Evolutionary conservation across 352 stramenopile species (phyloP), one percentile per base, ranked within the genome.

Genomic region (Thalassiosira hispida): DNA sequence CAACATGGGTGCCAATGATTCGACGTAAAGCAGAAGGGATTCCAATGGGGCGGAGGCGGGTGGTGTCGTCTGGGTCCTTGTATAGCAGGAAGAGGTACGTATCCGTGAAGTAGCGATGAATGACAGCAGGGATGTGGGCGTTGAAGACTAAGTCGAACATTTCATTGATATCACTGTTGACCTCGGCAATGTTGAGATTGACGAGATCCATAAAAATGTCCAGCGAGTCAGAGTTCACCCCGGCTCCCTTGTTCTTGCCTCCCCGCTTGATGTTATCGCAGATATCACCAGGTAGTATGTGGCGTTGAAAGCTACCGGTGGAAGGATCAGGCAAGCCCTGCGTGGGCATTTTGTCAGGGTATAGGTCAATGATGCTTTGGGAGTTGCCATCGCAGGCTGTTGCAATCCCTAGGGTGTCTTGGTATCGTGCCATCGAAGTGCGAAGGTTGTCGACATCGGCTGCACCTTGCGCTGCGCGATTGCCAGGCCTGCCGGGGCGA

Each of bases 381-480:
- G 60, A 46, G 44, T 77, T 77, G 25, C 33, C 0, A 18, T 22
- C n/a, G 16, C 29, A 27, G 20, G 65, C 68, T 16, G 55, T 64
- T 23, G 73, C 62, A 20, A 71, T 70, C 0, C 55, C 2, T 14
- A 57, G 29, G 20, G 6, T 38, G 23, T 20, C 49, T 20, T 16
- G 38, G 1, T 53, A 6, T 11, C 65, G 44, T 7, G 65, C 23
- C 5, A 70, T 31, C n/a, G 73, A 63, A 7, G 73, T 66, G 33
- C 27, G 27, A 16, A 46, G 76, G 29, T 81, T 75, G 59, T 81
- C 63, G 9, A 35, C 53, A 20, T 81, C 49, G 25, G 64, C 63
- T 11, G 64, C 63, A 11, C 59, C 35, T 38, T 73, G 61, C 1
- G 55, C 55, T 25, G 38, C 44, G 2, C 23, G n/a, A 25, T 55